Conservation (phyloP, 1,139 yeast species). For the Hyphopichia buzzinii region DNA sequence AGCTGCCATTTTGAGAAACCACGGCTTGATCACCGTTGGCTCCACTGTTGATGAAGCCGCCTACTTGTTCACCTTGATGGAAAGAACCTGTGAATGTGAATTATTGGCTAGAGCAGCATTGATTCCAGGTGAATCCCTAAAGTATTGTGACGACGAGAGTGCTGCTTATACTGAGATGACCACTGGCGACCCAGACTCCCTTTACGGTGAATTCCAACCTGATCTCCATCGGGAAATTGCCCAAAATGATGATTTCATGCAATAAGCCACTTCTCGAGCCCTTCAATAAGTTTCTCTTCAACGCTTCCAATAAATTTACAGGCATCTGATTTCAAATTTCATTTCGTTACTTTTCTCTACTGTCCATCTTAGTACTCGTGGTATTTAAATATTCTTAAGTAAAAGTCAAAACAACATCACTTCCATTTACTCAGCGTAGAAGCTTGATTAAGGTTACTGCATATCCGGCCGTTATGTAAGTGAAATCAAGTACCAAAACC, state of each 20-base stretch:
- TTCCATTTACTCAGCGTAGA: too few relatives aligned
- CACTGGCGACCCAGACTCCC: slow-evolving; percentile 63
- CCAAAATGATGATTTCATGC: slow-evolving; percentile 18
- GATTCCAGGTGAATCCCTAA: slow-evolving; percentile 24
- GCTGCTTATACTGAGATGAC: slow-evolving; percentile 67
- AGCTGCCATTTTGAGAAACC: slow-evolving; percentile 70
- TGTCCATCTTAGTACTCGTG: too few relatives aligned
- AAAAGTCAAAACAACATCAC: too few relatives aligned
- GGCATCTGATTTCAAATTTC: too few relatives aligned
- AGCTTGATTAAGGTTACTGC: too few relatives aligned
- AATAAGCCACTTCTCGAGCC: slow-evolving; percentile 6
- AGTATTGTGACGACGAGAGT: slow-evolving; percentile 56
- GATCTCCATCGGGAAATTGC: slow-evolving; percentile 37
- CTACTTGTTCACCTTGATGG: slow-evolving; percentile 64
- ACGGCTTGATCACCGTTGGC: slow-evolving; percentile 78
- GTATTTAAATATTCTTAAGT: too few relatives aligned
- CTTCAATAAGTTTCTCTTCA: neutral
- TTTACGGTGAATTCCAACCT: slow-evolving; percentile 74
- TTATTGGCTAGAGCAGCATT: slow-evolving; percentile 64
- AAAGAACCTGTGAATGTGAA: slow-evolving; percentile 70
- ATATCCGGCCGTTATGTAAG: too few relatives aligned
- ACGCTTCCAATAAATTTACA: too few relatives aligned
- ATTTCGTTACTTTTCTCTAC: too few relatives aligned
- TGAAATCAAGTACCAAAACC: too few relatives aligned
- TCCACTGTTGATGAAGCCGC: slow-evolving; percentile 83